A percentile compares a stretch with the other conserved stretches of the same genome.
Evolutionary conservation across 495 filamentous ascomycete species (phyloP).

Genomic region (Ramalina intermedia): DNA sequence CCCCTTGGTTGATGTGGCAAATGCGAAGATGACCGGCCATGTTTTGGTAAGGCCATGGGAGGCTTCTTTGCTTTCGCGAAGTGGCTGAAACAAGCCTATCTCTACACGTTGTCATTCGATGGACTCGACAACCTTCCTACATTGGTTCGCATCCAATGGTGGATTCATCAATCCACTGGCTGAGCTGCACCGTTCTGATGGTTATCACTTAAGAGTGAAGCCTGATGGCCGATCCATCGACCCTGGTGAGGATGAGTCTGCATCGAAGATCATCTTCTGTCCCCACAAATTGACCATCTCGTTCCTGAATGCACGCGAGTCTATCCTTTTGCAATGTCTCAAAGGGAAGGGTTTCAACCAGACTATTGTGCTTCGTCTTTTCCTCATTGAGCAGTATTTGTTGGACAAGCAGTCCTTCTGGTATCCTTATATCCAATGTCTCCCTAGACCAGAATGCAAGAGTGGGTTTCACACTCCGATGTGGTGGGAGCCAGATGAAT

Average conservation of each 20-base stretch:
- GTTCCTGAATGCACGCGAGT: conserved; percentile 1
- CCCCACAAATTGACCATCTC: conserved; percentile 13
- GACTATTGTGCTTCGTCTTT: conserved; percentile 26
- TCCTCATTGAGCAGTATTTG: conserved; percentile 43
- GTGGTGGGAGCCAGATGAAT: conserved; percentile 42
- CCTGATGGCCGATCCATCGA: neutral
- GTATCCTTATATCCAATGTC: conserved; percentile 43
- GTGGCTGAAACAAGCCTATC: no score
- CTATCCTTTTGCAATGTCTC: neutral
- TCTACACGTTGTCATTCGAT: no score
- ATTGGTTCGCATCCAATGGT: conserved; percentile 13
- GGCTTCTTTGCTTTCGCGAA: no score
- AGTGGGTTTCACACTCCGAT: conserved; percentile 36
- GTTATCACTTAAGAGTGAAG: conserved; percentile 5
- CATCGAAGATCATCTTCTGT: conserved; percentile 11
- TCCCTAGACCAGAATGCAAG: conserved; percentile 35
- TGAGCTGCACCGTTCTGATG: conserved; percentile 5
- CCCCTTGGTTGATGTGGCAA: no score
- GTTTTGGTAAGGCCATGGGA: no score
- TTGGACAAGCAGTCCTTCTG: conserved; percentile 38
- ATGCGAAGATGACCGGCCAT: no score
- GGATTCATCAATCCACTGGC: conserved; percentile 8
- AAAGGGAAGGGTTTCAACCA: neutral
- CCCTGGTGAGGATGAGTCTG: neutral
- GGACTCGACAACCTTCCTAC: no score